phyloP scores from a whole-genome alignment of 768 basidiomycete genomes.

The Podaxis sp. region DNA sequence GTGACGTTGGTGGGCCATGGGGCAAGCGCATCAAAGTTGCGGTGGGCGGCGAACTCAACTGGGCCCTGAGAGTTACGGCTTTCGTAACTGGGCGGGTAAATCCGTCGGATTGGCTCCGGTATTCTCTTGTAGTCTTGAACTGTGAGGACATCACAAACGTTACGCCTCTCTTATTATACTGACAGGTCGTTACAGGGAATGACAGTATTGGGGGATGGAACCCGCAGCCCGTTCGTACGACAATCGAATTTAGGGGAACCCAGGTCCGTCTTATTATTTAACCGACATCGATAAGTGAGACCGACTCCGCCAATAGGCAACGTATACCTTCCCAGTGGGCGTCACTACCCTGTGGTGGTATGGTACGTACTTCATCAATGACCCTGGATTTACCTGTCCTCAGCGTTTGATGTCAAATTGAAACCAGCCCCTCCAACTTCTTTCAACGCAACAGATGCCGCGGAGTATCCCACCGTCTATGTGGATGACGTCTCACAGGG shows the following conservation, averaged over 20 bases:
- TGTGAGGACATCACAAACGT: conserved; percentile 27
- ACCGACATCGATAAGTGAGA: neutral
- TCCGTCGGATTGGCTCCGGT: conserved; percentile 56
- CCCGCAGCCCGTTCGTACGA: conserved; percentile 47
- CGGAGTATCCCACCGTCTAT: neutral
- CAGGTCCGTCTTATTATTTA: conserved; percentile 34
- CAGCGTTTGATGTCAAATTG: neutral
- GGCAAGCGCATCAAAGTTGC: conserved; percentile 59
- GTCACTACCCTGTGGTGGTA: conserved; percentile 53
- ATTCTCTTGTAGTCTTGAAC: conserved; percentile 68
- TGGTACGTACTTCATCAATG: conserved; percentile 18
- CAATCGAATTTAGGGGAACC: conserved; percentile 60
- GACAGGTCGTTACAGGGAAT: conserved; percentile 28
- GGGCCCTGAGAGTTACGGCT: conserved; percentile 57
- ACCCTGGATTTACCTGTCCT: no score
- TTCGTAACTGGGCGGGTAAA: conserved; percentile 53
- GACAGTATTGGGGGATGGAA: conserved; percentile 49
- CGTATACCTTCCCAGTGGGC: conserved; percentile 69
- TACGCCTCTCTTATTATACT: neutral
- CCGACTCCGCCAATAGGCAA: conserved; percentile 34
- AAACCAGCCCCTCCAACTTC: neutral
- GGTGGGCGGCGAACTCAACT: conserved; percentile 47
- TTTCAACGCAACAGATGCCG: neutral
- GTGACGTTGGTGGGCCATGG: conserved; percentile 59
- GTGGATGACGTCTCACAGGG: neutral